Percentiles rank a stretch among this genome's conserved stretches.
Evolutionary conservation across 768 basidiomycete species (phyloP).

Genomic region (Solioccasus polychromus): DNA sequence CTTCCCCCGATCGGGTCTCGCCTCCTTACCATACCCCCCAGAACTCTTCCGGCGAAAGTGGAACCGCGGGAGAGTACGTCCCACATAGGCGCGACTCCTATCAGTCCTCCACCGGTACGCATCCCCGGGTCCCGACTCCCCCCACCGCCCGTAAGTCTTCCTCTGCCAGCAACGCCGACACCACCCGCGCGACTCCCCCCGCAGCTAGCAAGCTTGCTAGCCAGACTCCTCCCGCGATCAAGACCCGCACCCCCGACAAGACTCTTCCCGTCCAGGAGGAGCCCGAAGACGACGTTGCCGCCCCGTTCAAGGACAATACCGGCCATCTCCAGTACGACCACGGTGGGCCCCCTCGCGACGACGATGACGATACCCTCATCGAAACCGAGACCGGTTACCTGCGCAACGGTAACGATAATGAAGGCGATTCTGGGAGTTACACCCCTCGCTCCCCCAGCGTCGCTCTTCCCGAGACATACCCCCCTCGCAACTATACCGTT

Average conservation of each 20-base stretch:
- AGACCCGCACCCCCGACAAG: conserved; percentile 62
- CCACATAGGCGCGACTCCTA: conserved; percentile 46
- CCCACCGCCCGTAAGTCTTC: conserved; percentile 27
- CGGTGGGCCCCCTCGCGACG: conserved; percentile 38
- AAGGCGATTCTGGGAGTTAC: conserved; percentile 53
- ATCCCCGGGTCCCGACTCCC: conserved; percentile 29
- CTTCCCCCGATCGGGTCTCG: conserved; percentile 54
- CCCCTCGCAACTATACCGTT: conserved; percentile 31
- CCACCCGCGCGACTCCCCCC: conserved; percentile 34
- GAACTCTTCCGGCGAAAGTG: conserved; percentile 43
- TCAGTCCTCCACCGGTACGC: conserved; percentile 27
- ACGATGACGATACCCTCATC: conserved; percentile 45
- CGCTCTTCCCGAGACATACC: conserved; percentile 50
- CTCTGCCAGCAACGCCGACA: conserved; percentile 18
- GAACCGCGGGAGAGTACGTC: conserved; percentile 40
- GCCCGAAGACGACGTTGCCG: conserved; percentile 57
- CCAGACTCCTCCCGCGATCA: conserved; percentile 54
- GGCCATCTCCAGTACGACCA: conserved; percentile 37
- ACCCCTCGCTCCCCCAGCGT: conserved; percentile 69
- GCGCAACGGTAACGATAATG: conserved; percentile 33
- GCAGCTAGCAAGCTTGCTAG: conserved; percentile 38
- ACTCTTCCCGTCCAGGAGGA: conserved; percentile 79
- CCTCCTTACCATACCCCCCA: conserved; percentile 50
- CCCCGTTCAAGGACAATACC: conserved; percentile 37
- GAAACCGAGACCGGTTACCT: conserved; percentile 37